phyloP scores from a whole-genome alignment of 2,329 filamentous ascomycete species.

The Fusarium lyarnte region DNA sequence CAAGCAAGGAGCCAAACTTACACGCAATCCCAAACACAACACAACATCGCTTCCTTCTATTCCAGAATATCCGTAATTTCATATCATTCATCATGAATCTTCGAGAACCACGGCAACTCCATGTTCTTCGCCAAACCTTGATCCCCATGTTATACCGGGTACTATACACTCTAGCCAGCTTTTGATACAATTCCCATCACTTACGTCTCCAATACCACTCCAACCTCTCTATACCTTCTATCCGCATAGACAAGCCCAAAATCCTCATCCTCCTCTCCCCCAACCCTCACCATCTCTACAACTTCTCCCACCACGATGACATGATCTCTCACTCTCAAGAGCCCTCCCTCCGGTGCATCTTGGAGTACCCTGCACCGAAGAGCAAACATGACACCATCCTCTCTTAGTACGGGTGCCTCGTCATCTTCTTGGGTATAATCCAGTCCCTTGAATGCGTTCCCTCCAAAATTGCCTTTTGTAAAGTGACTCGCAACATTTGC shows the following conservation, averaged over 20 bases:
- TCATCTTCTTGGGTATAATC: slow-evolving; percentile 17
- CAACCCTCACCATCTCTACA: slow-evolving; percentile 53
- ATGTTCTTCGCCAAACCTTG: not conserved
- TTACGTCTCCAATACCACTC: slow-evolving; percentile 46
- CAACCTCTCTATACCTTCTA: slow-evolving; percentile 57
- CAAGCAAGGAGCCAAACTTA: not conserved
- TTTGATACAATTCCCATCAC: not conserved
- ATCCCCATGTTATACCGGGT: slow-evolving; percentile 19
- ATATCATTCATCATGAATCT: slow-evolving; percentile 3
- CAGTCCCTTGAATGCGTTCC: slow-evolving; percentile 49
- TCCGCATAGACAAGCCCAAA: slow-evolving; percentile 62
- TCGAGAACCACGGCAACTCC: not conserved
- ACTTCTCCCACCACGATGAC: slow-evolving; percentile 64
- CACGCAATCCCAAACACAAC: not conserved
- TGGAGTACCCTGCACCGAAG: slow-evolving; percentile 55
- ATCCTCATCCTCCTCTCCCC: slow-evolving; percentile 44
- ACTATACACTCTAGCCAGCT: slow-evolving; percentile 23
- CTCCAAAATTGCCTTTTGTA: slow-evolving; percentile 57
- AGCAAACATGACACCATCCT: slow-evolving; percentile 63
- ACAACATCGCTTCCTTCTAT: not conserved
- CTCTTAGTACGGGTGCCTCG: slow-evolving; percentile 56
- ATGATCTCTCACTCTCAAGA: slow-evolving; percentile 62
- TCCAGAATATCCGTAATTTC: not conserved
- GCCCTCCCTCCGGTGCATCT: slow-evolving; percentile 51
- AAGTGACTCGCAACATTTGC: slow-evolving; percentile 63